phyloP scores from a whole-genome alignment of 2,329 filamentous ascomycete species.

The Trichoderma polysporum region DNA sequence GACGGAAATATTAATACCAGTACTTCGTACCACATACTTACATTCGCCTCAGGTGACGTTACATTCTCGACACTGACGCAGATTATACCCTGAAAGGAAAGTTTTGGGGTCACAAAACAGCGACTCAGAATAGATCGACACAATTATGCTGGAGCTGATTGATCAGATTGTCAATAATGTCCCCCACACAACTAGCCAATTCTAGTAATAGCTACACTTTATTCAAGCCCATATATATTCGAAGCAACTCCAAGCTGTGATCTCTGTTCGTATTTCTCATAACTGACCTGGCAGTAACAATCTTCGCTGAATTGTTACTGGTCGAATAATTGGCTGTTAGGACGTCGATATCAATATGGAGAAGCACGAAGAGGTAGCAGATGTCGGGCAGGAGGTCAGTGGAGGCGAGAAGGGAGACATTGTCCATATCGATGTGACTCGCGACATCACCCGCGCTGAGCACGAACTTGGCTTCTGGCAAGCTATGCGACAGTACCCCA shows the following conservation, averaged over 20 bases:
- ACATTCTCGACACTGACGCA: neutral
- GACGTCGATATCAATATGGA: neutral
- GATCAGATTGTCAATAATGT: neutral
- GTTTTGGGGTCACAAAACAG: neutral
- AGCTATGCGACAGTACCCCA: slow-evolving; percentile 39
- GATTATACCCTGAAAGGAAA: neutral
- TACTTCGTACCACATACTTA: neutral
- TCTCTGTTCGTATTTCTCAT: neutral
- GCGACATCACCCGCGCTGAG: slow-evolving; percentile 27
- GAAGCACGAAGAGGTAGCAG: neutral
- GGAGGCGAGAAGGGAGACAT: neutral
- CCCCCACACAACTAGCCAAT: neutral
- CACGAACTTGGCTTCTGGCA: slow-evolving; percentile 34
- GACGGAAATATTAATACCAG: neutral
- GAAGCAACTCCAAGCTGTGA: neutral
- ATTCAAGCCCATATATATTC: neutral
- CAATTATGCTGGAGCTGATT: neutral
- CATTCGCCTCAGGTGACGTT: slow-evolving; percentile 11
- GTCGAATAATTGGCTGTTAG: neutral
- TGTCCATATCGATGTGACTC: slow-evolving; percentile 26
- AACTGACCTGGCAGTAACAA: neutral
- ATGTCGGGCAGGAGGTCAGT: neutral
- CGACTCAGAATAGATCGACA: neutral
- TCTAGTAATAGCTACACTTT: neutral
- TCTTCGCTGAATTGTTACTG: neutral